A percentile compares a stretch with the other conserved stretches of the same genome.
Evolutionary conservation across 2,329 filamentous ascomycete species (phyloP).

Genomic region (Phaeosphaeriaceae sp.): DNA sequence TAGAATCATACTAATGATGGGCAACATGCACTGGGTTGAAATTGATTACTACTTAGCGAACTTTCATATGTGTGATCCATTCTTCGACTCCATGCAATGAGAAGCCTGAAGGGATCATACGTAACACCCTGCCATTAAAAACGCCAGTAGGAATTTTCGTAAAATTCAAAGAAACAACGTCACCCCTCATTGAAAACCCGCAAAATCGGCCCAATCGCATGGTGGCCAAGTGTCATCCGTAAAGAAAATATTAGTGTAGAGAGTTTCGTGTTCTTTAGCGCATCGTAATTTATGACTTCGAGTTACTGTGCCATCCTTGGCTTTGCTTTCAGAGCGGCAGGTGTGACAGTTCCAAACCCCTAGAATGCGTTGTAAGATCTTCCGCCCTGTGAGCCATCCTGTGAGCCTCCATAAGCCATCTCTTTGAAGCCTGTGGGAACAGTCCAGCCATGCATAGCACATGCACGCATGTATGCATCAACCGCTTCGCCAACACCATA

Average conservation of each 20-base stretch:
- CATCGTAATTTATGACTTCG: too few relatives aligned
- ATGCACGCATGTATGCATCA: constrained; percentile 74
- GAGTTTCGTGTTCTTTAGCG: too few relatives aligned
- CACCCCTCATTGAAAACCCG: not conserved
- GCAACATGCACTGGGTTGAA: too few relatives aligned
- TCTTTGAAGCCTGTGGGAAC: constrained; percentile 68
- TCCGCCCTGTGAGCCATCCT: not conserved
- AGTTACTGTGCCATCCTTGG: too few relatives aligned
- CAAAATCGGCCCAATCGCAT: not conserved
- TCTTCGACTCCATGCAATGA: not conserved
- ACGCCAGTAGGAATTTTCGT: not conserved
- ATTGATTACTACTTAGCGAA: not conserved
- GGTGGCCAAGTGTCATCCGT: too few relatives aligned
- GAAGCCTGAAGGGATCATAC: constrained; percentile 9
- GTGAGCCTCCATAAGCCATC: constrained; percentile 49
- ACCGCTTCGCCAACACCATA: constrained; percentile 76
- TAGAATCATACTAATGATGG: too few relatives aligned
- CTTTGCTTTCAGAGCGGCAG: too few relatives aligned
- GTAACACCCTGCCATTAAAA: constrained; percentile 4
- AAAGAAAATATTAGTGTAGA: too few relatives aligned
- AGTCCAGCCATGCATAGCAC: constrained; percentile 72
- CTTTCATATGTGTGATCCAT: not conserved
- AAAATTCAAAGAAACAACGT: not conserved
- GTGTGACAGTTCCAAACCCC: too few relatives aligned
- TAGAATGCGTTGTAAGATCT: constrained; percentile 2